Evolutionary conservation across 768 basidiomycete genomes (phyloP).

Genomic region (Serendipita sp.): DNA sequence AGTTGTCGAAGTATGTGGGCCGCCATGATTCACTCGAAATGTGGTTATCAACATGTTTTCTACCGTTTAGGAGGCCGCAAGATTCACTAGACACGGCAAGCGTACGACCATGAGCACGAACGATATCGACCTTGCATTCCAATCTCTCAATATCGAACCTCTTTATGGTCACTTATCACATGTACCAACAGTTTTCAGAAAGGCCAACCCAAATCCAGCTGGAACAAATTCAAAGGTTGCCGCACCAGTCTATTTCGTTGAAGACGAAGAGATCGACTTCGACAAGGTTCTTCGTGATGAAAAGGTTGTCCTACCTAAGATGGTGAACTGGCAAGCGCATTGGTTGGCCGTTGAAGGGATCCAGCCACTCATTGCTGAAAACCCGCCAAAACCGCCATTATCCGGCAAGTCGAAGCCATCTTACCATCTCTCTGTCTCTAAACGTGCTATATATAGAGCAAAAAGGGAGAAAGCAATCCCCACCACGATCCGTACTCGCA

Average conservation of each 20-base stretch:
- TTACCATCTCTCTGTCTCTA: neutral
- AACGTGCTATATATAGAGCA: slow-evolving; percentile 39
- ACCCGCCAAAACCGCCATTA: slow-evolving; percentile 40
- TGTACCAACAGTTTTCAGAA: slow-evolving; percentile 46
- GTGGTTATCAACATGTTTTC: neutral
- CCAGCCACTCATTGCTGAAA: slow-evolving; percentile 90
- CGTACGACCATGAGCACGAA: slow-evolving; percentile 77
- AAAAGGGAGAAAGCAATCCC: slow-evolving; percentile 17
- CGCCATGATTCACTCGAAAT: neutral
- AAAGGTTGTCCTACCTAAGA: slow-evolving; percentile 65
- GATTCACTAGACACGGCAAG: slow-evolving; percentile 90
- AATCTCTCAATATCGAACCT: slow-evolving; percentile 91
- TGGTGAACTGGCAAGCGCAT: slow-evolving; percentile 80
- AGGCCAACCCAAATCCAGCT: slow-evolving; percentile 28
- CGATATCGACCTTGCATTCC: slow-evolving; percentile 87
- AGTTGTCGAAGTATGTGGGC: slow-evolving; percentile 59
- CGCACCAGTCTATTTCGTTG: slow-evolving; percentile 77
- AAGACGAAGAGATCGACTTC: slow-evolving; percentile 96
- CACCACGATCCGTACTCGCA: slow-evolving; percentile 7
- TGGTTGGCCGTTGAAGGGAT: slow-evolving; percentile 98
- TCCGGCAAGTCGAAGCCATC: neutral
- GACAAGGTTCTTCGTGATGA: slow-evolving; percentile 78
- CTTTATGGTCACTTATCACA: slow-evolving; percentile 69
- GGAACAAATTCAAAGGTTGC: slow-evolving; percentile 34
- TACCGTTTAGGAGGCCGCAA: slow-evolving; percentile 67